These are phyloP conservation scores for Phytophthora boehmeriae DNA, from an alignment of 352 stramenopile species.

Conservation along the genomic window DNA sequence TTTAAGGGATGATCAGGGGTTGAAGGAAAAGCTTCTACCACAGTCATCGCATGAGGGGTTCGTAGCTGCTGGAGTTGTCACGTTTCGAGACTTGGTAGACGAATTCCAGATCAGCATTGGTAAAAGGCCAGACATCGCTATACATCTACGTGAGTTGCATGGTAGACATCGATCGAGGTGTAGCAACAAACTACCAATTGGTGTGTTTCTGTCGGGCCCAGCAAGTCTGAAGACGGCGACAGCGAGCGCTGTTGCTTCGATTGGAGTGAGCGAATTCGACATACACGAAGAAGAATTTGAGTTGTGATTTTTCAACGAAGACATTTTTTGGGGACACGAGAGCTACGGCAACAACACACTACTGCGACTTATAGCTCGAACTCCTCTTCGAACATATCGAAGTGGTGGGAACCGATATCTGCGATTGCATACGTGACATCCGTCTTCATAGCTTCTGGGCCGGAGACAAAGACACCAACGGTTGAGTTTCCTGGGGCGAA, in stretches of 20 bases:
- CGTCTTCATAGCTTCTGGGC: conserved; percentile 37
- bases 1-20: conserved; percentile 1
- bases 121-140: conserved; percentile 14
- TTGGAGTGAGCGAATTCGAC: conserved; percentile 25
- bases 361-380: conserved; percentile 30
- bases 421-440: conserved; percentile 21
- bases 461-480: conserved; percentile 51
- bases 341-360: neutral
- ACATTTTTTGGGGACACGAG: neutral
- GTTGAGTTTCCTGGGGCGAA: conserved; percentile 12
- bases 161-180: conserved; percentile 2
- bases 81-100: conserved; percentile 19
- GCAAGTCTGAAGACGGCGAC: conserved; percentile 30
- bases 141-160: conserved; percentile 11
- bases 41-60: neutral
- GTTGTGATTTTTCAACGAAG: conserved; percentile 17
- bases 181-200: conserved; percentile 12
- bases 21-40: conserved; percentile 15
- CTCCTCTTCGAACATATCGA: conserved; percentile 37
- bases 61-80: conserved; percentile 8
- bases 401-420: conserved; percentile 20
- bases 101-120: conserved; percentile 12
- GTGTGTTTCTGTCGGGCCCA: conserved; percentile 44
- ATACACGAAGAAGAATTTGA: conserved; percentile 39
- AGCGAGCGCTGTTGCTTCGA: conserved; percentile 7